phyloP scores from a whole-genome alignment of 148 eudicot genomes.

The Simmondsia chinensis region DNA sequence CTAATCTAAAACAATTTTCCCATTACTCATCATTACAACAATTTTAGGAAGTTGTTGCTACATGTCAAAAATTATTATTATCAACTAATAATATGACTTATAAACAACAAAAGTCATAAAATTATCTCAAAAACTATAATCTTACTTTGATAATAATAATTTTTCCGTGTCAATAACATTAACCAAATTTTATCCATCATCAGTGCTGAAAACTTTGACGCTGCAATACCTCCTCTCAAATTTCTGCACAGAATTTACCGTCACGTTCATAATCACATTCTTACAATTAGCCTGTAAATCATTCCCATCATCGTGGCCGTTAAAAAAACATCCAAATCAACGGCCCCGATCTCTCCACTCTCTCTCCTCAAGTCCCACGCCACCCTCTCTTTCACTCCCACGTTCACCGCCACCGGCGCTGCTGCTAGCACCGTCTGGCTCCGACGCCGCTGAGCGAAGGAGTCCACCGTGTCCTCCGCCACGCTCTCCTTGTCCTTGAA shows the following conservation, averaged over 20 bases:
- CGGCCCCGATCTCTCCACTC: not conserved
- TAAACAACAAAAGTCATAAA: no score
- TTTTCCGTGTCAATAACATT: no score
- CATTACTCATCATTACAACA: no score
- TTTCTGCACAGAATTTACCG: not conserved
- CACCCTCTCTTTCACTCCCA: not conserved
- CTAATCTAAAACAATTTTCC: no score
- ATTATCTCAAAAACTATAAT: no score
- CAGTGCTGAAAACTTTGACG: not conserved
- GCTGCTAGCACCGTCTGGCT: not conserved
- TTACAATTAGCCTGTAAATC: not conserved
- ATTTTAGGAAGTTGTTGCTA: no score
- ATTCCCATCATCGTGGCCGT: not conserved
- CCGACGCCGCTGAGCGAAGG: not conserved
- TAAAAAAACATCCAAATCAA: not conserved
- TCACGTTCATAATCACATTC: not conserved
- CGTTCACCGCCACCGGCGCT: not conserved
- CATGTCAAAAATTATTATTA: no score
- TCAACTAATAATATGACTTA: no score
- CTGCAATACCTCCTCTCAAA: not conserved
- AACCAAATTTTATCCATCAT: no score
- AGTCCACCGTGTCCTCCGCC: not conserved
- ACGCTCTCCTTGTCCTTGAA: not conserved
- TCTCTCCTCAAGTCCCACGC: not conserved
- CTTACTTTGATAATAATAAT: no score